Conservation (phyloP, 257 asterid genomes). For the Penstemon davidsonii region DNA sequence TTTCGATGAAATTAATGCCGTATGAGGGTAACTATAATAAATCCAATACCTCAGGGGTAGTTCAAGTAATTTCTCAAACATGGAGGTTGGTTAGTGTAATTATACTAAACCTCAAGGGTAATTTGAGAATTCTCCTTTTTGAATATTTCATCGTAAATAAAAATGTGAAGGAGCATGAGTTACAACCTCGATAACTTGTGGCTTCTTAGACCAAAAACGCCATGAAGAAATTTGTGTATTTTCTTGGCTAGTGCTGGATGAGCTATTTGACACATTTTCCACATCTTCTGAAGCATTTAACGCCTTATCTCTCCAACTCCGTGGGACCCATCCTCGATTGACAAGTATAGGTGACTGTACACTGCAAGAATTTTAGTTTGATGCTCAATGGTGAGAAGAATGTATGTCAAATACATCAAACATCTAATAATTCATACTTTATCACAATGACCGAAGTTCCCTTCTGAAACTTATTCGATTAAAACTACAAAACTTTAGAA, state of each 20-base stretch:
- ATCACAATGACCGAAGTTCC: background rate
- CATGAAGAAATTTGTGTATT: conserved; percentile 50
- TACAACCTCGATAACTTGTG: conserved; percentile 41
- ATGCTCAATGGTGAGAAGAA: conserved; percentile 23
- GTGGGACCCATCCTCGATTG: conserved; percentile 99
- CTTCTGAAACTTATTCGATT: background rate
- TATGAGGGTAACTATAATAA: too few species aligned
- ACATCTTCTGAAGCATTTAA: conserved; percentile 38
- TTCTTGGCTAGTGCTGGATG: conserved; percentile 44
- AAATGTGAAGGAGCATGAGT: conserved; percentile 27
- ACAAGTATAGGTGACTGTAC: conserved; percentile 69
- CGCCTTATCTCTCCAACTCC: conserved; percentile 87
- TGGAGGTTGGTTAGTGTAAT: too few species aligned
- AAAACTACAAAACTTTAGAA: background rate
- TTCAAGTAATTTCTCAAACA: too few species aligned
- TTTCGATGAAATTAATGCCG: too few species aligned
- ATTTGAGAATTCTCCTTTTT: too few species aligned
- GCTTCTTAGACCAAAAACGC: conserved; percentile 61
- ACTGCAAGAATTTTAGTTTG: conserved; percentile 48
- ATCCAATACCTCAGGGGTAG: too few species aligned
- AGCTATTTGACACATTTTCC: conserved; percentile 31
- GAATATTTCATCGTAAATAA: background rate
- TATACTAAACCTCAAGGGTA: too few species aligned
- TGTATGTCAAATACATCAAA: conserved; percentile 10
- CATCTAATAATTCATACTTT: background rate